Conservation (phyloP, 768 basidiomycete species). For the Tulasnella sp. region DNA sequence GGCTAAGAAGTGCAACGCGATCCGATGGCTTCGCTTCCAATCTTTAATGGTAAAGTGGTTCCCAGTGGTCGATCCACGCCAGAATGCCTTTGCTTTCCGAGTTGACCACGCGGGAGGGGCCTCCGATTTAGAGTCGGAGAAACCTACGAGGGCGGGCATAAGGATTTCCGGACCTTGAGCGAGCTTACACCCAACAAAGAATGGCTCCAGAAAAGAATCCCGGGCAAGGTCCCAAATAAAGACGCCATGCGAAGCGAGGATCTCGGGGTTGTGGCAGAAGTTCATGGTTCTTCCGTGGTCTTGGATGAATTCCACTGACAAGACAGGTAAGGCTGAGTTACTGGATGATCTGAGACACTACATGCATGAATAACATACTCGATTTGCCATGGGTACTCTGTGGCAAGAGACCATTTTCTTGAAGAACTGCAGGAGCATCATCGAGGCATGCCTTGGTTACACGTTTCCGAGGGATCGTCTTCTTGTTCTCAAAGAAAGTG, state of each 20-base stretch:
- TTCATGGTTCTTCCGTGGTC: slow-evolving; percentile 45
- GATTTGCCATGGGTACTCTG: neutral
- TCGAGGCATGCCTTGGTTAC: slow-evolving; percentile 17
- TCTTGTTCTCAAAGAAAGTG: slow-evolving; percentile 17
- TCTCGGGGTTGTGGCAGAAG: slow-evolving; percentile 42
- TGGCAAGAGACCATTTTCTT: slow-evolving; percentile 1
- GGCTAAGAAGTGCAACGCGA: slow-evolving; percentile 41
- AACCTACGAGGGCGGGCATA: slow-evolving; percentile 42
- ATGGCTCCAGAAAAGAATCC: slow-evolving; percentile 43
- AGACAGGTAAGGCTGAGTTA: neutral
- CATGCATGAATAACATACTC: neutral
- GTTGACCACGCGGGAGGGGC: slow-evolving; percentile 43
- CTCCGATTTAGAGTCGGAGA: slow-evolving; percentile 40
- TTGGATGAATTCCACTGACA: slow-evolving; percentile 43
- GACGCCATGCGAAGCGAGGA: slow-evolving; percentile 41
- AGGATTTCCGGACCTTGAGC: slow-evolving; percentile 37
- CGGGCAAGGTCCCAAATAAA: slow-evolving; percentile 39
- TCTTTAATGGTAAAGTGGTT: slow-evolving; percentile 41
- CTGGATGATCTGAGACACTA: neutral
- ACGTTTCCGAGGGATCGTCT: neutral
- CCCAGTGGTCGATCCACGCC: slow-evolving; percentile 50
- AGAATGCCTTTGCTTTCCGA: slow-evolving; percentile 43
- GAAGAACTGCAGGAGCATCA: neutral
- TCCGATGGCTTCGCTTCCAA: slow-evolving; percentile 44
- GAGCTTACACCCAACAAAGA: slow-evolving; percentile 44